Evolutionary conservation across 768 basidiomycete genomes (phyloP), one percentile per base, ranked within the genome.

Genomic region (Suillus spraguei): DNA sequence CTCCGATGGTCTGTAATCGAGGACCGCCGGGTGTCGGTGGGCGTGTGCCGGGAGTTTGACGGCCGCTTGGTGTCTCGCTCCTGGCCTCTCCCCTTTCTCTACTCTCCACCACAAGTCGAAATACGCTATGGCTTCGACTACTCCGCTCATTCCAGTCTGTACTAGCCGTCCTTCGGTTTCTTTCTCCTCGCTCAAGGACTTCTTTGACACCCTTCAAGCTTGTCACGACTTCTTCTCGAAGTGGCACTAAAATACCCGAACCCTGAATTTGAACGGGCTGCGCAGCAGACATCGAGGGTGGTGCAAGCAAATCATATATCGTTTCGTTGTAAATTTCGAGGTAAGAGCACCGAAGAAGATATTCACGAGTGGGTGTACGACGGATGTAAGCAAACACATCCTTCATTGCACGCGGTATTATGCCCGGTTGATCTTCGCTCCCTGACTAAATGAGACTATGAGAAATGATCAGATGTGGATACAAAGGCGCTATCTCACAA

Each of bases 81-180:
- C 71, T 71, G 36, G 71, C 85, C 14, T 87, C 88, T 0, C 84
- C 87, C 61, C 88, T 79, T 70, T 89, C 92, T 60, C 93, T 80
- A 68, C 92, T 94, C 75, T 97, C 95, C 58, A 97, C 88, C 0
- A 99, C 96, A 35, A 98, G 84, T 36, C 95, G 81, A 75, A 99
- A 97, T 0, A 99, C 92, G 67, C 91, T 93, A 74, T 98, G 97
- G 79, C 94, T 95, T 39, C 97, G 83, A 72, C 93, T 95, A 78
- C 93, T 95, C 63, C 97, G 79, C 69, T 95, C 92, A 72, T 99
- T 99, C 97, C 97, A 99, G 71, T 99, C 97, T n/a, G 97, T 99
- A 68, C 88, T 92, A 1, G 95, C 96, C 4, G 95, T 97, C 64
- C 94, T 81, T 58, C 97, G 80, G 70, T 94, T 89, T 4, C 90